Percentiles rank a stretch among this genome's conserved stretches.
Conservation (phyloP, 768 basidiomycete genomes). For the Boletus coccyginus region DNA sequence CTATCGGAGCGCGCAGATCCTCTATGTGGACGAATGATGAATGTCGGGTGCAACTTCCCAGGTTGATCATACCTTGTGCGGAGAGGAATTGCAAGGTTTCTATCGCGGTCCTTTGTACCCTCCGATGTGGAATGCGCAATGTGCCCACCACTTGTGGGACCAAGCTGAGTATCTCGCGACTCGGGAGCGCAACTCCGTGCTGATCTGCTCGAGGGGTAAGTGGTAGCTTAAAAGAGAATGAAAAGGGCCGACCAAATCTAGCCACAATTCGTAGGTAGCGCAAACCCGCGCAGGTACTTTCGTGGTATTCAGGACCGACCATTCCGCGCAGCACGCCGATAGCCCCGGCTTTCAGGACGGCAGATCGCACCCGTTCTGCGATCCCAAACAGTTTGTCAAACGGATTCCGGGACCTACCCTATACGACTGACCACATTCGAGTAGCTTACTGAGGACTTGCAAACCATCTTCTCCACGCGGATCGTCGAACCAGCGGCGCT, state of each 20-base stretch:
- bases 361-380: constrained; percentile 15
- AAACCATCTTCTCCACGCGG: constrained; percentile 26
- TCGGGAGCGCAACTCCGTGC: not conserved
- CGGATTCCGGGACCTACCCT: no score
- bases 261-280: constrained; percentile 23
- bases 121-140: constrained; percentile 12
- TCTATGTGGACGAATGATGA: constrained; percentile 3
- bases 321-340: constrained; percentile 15
- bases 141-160: constrained; percentile 15
- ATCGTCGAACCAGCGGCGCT: constrained; percentile 29
- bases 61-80: constrained; percentile 5
- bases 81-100: constrained; percentile 13
- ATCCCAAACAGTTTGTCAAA: not conserved
- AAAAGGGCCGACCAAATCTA: constrained; percentile 14
- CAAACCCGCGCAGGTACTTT: constrained; percentile 16
- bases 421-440: constrained; percentile 20
- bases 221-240: not conserved
- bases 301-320: constrained; percentile 7
- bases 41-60: not conserved
- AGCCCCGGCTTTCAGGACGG: constrained; percentile 12
- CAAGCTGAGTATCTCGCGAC: constrained; percentile 1
- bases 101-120: constrained; percentile 17
- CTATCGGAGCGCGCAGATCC: constrained; percentile 4
- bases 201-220: constrained; percentile 3
- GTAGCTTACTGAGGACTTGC: constrained; percentile 13